Evolutionary conservation across 257 asterid genomes (phyloP).

Genomic region (Plantago major): DNA sequence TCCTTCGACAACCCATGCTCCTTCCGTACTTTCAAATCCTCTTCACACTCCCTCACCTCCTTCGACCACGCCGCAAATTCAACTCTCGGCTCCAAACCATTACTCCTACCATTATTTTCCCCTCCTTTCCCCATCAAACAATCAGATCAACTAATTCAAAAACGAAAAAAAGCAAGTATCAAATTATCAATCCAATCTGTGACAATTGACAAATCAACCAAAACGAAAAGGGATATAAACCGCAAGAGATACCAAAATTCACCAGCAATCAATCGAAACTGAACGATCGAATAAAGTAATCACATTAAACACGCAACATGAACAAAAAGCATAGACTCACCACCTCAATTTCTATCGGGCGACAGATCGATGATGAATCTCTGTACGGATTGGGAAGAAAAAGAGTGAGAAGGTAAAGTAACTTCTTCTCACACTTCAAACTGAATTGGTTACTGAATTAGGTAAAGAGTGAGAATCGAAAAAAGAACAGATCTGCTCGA

Average conservation of each 20-base stretch:
- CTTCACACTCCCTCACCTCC: constrained; percentile 82
- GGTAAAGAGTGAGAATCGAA: constrained; percentile 2
- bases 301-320: not conserved
- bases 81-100: constrained; percentile 24
- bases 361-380: not conserved
- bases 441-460: not conserved
- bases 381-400: too few relatives aligned
- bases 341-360: constrained; percentile 11
- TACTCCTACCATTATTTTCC: constrained; percentile 52
- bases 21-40: constrained; percentile 48
- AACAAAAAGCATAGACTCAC: constrained; percentile 8
- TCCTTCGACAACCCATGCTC: constrained; percentile 56
- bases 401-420: not conserved
- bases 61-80: constrained; percentile 65
- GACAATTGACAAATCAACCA: not conserved
- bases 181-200: too few relatives aligned
- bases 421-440: not conserved
- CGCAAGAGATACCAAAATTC: constrained; percentile 20
- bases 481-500: constrained; percentile 1
- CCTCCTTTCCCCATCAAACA: constrained; percentile 88
- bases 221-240: not conserved
- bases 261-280: constrained; percentile 20
- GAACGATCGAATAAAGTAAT: not conserved
- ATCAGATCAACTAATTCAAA: constrained; percentile 1
- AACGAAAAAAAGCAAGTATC: not conserved